Conservation (phyloP, 2,329 filamentous ascomycete species). For the Epichloe amarillans region DNA sequence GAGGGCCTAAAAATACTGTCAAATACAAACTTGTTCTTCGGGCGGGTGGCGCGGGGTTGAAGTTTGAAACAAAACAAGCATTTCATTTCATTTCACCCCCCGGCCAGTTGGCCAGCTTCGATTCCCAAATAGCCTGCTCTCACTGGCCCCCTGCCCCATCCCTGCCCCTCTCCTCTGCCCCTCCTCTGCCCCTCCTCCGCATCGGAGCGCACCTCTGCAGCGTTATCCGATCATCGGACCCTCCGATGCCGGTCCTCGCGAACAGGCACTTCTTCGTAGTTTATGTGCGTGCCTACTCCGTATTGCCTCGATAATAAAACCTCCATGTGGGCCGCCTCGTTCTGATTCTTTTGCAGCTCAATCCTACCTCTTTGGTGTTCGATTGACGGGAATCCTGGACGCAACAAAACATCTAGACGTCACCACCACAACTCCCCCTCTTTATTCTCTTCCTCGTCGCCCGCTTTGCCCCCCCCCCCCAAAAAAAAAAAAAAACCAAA, state of each 20-base stretch:
- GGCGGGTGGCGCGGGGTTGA: no score
- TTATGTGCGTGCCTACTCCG: neutral
- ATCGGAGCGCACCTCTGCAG: slow-evolving; percentile 4
- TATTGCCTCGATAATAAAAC: neutral
- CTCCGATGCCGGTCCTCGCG: slow-evolving; percentile 4
- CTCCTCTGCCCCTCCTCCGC: neutral
- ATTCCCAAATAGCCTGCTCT: neutral
- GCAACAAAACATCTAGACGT: no score
- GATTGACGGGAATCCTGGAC: no score
- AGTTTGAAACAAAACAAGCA: no score
- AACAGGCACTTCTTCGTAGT: neutral
- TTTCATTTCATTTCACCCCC: neutral
- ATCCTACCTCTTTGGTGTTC: no score
- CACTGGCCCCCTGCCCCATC: neutral
- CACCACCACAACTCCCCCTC: no score
- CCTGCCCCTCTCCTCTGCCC: no score
- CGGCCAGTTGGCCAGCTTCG: neutral
- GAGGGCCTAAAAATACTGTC: no score
- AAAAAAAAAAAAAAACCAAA: no score
- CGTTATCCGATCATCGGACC: slow-evolving; percentile 13
- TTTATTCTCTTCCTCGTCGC: no score
- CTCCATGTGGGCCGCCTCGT: neutral
- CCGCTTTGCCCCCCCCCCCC: no score
- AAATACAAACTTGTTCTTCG: no score
- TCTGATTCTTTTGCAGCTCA: neutral